Evolutionary conservation across 2,329 filamentous ascomycete species (phyloP), one percentile per base, ranked within the genome.

Genomic region (Aspergillus felis): DNA sequence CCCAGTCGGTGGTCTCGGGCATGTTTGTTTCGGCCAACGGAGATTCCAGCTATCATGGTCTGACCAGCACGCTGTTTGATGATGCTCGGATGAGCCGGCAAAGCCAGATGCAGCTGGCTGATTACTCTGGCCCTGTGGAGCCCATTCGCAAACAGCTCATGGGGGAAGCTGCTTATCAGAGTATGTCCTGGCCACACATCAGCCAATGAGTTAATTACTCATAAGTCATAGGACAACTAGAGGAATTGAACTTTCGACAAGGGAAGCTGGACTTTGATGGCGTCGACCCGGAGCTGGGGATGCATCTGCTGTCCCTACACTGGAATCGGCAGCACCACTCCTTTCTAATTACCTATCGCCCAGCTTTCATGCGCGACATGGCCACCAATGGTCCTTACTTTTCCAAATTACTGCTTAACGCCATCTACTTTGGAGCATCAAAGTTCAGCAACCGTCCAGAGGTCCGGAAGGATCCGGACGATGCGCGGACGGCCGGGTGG

Each of bases 261-360:
- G 76, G 74, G 1, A 77, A 77, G 54, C 73, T 84, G 3, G 81
- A 85, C 62, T 84, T 85, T 64, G 82, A 84, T 61, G 82, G 81
- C 1, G 76, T 84, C 1, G 77, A 81, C 32, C 76, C 81, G 0
- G 78, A 82, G 12, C 63, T 84, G 7, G 82, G 76, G 3, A 78
- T 82, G 71, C 79, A 84, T 52, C 66, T 84, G 4, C 68, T 84
- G 0, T 74, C 74, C 2, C 65, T 84, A 0, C 79, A 83, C 54
- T 83, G 80, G 79, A 83, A 81, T 62, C 77, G 81, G 4, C 81
- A 83, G 58, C 80, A 82, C 57, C 76, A 81, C 53, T 75, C 79
- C 5, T 74, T 75, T 54, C 61, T 79, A 0, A 71, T 83, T 47
- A 79, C 78, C 0, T 83, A 84, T 64, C 78, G 82, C 0, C 79